These are phyloP conservation scores for Cordyceps tenuipes DNA, from an alignment of 2,329 filamentous ascomycete species.

Conservation along the genomic window DNA sequence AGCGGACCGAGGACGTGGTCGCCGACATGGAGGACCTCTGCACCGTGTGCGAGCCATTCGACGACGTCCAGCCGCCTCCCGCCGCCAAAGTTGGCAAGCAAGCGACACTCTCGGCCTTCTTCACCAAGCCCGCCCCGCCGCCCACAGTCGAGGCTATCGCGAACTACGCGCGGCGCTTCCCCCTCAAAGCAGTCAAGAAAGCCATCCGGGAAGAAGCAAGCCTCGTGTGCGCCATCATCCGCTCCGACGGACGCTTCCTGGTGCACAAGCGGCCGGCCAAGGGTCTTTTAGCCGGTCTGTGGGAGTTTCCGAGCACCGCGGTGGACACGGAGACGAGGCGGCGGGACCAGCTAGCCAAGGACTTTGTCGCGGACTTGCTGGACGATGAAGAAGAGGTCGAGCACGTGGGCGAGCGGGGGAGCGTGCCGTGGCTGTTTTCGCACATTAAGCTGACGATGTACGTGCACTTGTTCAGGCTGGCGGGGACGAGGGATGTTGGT, in stretches of 20 bases:
- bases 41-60: constrained; percentile 37
- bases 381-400: constrained; percentile 16
- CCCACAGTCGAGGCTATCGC: no score
- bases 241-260: constrained; percentile 36
- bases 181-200: constrained; percentile 43
- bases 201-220: constrained; percentile 43
- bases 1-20: constrained; percentile 6
- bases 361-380: constrained; percentile 25
- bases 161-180: constrained; percentile 43
- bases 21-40: constrained; percentile 45
- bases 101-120: constrained; percentile 29
- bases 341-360: constrained; percentile 25
- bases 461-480: constrained; percentile 41
- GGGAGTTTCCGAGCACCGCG: constrained; percentile 45
- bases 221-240: constrained; percentile 43
- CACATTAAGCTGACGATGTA: constrained; percentile 51
- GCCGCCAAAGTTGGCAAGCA: constrained; percentile 18
- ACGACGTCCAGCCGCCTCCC: constrained; percentile 4
- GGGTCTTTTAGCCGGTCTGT: constrained; percentile 46
- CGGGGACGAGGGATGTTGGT: constrained; percentile 10
- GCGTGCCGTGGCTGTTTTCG: constrained; percentile 49
- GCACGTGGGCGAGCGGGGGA: constrained; percentile 37
- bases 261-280: constrained; percentile 44
- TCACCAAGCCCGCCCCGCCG: constrained; percentile 17
- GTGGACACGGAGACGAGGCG: constrained; percentile 20